Base-by-base conservation (phyloP, 2,329 filamentous ascomycete genomes). In the Scedosporium aurantiacum region DNA sequence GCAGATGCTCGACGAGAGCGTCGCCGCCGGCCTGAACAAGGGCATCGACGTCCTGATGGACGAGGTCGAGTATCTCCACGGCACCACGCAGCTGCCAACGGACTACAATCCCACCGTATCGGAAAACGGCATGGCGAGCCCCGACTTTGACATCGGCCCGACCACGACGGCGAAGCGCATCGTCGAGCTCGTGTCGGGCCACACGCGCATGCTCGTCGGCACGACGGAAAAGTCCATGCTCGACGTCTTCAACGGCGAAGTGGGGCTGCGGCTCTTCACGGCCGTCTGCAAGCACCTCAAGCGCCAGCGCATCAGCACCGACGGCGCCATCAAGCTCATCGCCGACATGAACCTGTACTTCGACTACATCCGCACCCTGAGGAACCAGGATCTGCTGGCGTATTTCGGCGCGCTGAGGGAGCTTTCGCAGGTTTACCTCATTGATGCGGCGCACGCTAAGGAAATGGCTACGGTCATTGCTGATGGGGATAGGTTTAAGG, bases 1-100 rank as follows among this genome's bases (percentile, higher is more conserved):
- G 78, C 92, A 97, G 71, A 96, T 97, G 89, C 86, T 99, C 1
- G 94, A 99, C 70, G 94, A 97, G 74, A 90, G 90, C 63, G 94
- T 99, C 6, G 94, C 94, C 3, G 91, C 93, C 7, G 95, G 95
- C 1, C 78, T 99, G 64, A 97, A 97, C 74, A 97, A 96, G 76
- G 94, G 94, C 65, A 97, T 99, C 65, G 93, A 99, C 70, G 94
- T 97, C 62, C 82, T 99, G 52, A 97, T 99, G 89, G 91, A 96
- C 68, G 94, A 99, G 75, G 92, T 97, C 28, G 94, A 99, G 72
- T 97, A 95, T 70, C 82, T 99, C 41, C 91, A 91, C 68, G 91
- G 90, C 18, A 96, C 92, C 0, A 90, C 87, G 2, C 94, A 99
- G 72, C 77, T 82, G 25, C 87, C 91, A 0, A 89, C 88, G 0